A percentile compares a stretch with the other conserved stretches of the same genome.
These are phyloP conservation scores for Ulota crispa DNA, from an alignment of 225 moss, liverwort and hornwort species.

Conservation along the genomic window DNA sequence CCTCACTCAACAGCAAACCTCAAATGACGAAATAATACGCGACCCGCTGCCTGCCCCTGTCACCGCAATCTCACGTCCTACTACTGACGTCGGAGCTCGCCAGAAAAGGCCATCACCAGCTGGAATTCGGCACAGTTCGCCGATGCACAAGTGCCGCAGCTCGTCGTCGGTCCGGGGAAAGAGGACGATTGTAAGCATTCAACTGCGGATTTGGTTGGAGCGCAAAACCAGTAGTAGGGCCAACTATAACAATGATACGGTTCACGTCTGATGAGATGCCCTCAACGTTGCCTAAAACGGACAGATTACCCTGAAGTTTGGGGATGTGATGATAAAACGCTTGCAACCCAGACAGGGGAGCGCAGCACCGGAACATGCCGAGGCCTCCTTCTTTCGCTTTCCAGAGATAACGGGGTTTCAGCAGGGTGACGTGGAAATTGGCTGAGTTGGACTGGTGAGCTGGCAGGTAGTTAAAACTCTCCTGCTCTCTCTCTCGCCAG, in stretches of 20 bases:
- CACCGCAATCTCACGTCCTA: neutral
- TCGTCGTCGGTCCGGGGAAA: neutral
- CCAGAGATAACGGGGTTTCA: neutral
- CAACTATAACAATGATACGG: conserved; percentile 10
- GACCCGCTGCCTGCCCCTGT: neutral
- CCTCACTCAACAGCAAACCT: neutral
- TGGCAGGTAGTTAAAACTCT: conserved; percentile 22
- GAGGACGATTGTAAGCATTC: neutral
- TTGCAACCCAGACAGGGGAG: neutral
- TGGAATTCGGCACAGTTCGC: neutral
- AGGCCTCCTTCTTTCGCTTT: neutral
- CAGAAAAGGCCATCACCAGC: conserved; percentile 11
- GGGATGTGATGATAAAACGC: conserved; percentile 12
- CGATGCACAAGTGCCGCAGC: conserved; percentile 2
- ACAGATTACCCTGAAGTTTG: neutral
- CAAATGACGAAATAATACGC: neutral
- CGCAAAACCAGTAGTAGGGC: neutral
- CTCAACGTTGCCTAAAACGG: neutral
- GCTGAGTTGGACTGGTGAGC: conserved; percentile 29
- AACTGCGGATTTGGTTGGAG: conserved; percentile 25
- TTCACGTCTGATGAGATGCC: conserved; percentile 8
- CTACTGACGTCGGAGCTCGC: neutral
- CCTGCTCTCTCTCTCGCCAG: neutral
- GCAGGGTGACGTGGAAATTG: conserved; percentile 25
- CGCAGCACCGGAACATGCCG: neutral